Conservation (phyloP, 768 basidiomycete species). For the Boletellus emodensis region DNA sequence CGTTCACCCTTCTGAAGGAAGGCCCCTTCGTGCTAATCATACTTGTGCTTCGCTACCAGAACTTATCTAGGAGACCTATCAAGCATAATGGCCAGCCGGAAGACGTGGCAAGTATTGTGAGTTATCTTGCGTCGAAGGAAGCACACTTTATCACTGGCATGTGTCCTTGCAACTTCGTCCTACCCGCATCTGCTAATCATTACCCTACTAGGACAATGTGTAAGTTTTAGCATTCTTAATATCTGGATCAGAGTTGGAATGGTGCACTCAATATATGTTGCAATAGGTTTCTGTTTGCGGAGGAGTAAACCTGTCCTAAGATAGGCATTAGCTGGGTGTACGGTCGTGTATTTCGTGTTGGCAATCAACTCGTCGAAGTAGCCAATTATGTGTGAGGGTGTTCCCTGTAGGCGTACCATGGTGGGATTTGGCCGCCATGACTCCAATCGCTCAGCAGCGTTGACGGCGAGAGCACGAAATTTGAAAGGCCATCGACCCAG, state of each 20-base stretch:
- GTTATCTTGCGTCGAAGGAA: constrained; percentile 31
- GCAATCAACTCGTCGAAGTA: not conserved
- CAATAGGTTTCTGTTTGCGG: constrained; percentile 17
- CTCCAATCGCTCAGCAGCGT: not conserved
- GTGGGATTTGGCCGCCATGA: not conserved
- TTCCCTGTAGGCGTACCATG: not conserved
- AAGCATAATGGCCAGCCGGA: constrained; percentile 27
- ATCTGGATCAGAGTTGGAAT: not conserved
- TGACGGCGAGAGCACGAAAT: not conserved
- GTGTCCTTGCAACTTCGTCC: not conserved
- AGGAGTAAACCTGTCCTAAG: constrained; percentile 9
- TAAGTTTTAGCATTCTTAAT: constrained; percentile 6
- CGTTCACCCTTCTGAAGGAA: not conserved
- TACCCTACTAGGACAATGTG: constrained; percentile 19
- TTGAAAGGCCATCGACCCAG: not conserved
- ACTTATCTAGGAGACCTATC: not conserved
- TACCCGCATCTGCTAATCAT: not conserved
- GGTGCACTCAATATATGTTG: not conserved
- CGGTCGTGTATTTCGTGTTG: not conserved
- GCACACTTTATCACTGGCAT: constrained; percentile 35
- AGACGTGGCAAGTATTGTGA: constrained; percentile 31
- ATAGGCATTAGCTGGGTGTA: too few relatives aligned
- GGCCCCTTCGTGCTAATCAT: not conserved
- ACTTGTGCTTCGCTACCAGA: too few relatives aligned
- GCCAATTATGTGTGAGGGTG: not conserved